Percentiles rank a stretch among this genome's conserved stretches.
Evolutionary conservation across 139 green algal species (phyloP).

Genomic region (Nannochloris sp.): DNA sequence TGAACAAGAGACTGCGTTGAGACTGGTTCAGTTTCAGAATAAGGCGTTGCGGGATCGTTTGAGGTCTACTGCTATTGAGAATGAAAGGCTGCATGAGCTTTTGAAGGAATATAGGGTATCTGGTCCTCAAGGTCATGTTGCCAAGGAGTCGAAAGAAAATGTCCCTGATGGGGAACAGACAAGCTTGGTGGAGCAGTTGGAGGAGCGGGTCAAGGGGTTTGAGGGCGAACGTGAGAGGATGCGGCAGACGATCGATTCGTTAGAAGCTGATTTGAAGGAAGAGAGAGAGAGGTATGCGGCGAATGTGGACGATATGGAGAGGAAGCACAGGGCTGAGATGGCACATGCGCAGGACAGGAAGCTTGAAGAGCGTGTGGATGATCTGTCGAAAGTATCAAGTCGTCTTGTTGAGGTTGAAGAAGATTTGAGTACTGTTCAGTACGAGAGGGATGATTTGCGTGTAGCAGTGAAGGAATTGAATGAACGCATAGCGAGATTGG

Average conservation of each 20-base stretch:
- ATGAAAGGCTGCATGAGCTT: conserved; percentile 4
- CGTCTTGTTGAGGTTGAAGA: no score
- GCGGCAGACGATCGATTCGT: background rate
- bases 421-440: background rate
- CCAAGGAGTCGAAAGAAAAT: no score
- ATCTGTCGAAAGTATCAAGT: no score
- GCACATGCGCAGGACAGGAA: no score
- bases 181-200: conserved; percentile 2
- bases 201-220: background rate
- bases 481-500: background rate
- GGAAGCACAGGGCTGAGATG: no score
- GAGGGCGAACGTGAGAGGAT: background rate
- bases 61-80: conserved; percentile 1
- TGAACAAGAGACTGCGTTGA: conserved; percentile 6
- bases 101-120: background rate
- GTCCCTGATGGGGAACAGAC: no score
- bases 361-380: no score
- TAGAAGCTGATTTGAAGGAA: background rate
- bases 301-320: no score
- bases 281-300: background rate
- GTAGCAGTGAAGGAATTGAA: background rate
- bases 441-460: background rate
- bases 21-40: conserved; percentile 10
- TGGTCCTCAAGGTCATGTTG: no score
- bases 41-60: conserved; percentile 7